Base-by-base conservation (phyloP, 306 rosid genomes). In the Ammopiptanthus mongolicus region DNA sequence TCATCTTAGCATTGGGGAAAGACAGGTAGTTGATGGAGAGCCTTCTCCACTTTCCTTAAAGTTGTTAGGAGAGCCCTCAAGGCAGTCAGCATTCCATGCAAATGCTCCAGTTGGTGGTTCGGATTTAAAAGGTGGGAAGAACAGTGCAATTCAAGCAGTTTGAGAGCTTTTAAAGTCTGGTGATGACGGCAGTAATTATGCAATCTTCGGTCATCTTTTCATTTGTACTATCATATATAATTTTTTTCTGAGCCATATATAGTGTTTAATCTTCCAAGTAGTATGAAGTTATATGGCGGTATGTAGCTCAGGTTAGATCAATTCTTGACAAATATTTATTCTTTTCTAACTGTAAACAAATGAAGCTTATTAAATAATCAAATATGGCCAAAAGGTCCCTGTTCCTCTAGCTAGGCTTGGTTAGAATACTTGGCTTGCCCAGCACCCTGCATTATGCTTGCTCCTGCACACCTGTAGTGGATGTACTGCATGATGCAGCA, bases 71-170 rank as follows among this genome's bases (percentile, higher is more conserved):
- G 91, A 88, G 83, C 91, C 97, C 51, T 87, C 98, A 11, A 88
- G 98, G 86, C 98, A 87, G 78, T 96, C 99, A 0, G 99, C 99
- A 37, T 96, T 96, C 86, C 98, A 92, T 71, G 79, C 93, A 33
- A 96, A 89, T 71, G 88, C 96, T 71, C 89, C 89, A 0, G 96
- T 76, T 28, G 61, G 82, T 51, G 80, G 90, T 64, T 81, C 97
- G 1, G 90, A 86, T 57, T 78, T 95, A 74, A 83, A 78, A 76
- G 73, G 84, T 65, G 93, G 93, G 77, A 85, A 89, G 84, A 87
- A 68, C 77, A 84, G 72, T 6, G 81, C 86, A 73, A 88, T 90
- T 69, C 90, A 85, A 84, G 96, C 98, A 2, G 77, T 83, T 76
- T 92, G 89, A 90, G 58, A 90, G 65, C 79, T 53, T 23, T 57